Base-by-base conservation (phyloP, 2,329 filamentous ascomycete genomes). In the Zasmidium citrigriseum region DNA sequence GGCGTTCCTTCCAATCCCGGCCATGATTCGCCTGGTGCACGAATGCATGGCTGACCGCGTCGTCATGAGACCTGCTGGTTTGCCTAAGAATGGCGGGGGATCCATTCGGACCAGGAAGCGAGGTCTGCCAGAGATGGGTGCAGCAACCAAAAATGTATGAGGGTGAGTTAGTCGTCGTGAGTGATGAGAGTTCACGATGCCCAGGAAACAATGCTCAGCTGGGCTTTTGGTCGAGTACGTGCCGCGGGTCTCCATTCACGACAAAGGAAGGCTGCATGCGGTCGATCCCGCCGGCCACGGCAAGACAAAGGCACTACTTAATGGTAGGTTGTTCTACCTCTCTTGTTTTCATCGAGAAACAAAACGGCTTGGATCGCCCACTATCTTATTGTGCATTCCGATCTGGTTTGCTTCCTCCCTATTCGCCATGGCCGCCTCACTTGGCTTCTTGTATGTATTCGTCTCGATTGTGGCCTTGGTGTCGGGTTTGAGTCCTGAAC, bases 401-500 rank as follows among this genome's bases (percentile, higher is more conserved):
- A 11, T 11, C 34, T 41, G n/a, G n/a, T n/a, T n/a, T n/a, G n/a
- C 34, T 41, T 41, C 34, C 14, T 41, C 34, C 34, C 18, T n/a
- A 41, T 54, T 46, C 23, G 41, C 41, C 14, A 46, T 46, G 50
- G 50, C 50, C 3, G 24, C 24, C 51, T 46, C 44, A 24, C 41
- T 46, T 41, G 22, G 22, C 29, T 46, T 46, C 21, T 50, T 55
- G 46, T 55, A 48, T 45, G n/a, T 49, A 2, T 50, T 50, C 21
- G 20, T 55, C 27, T 25, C 22, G 25, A 50, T 50, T n/a, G 18
- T 44, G 21, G 52, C 20, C 21, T 48, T 53, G 25, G 46, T 47
- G 4, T 25, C 22, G n/a, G 54, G 47, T 25, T 55, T 50, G 14
- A 55, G 46, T 52, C 55, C 55, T 27, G 54, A 54, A 46, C 29